Conservation (phyloP, 345 rosid genomes). For the Lepidium aucheri region DNA sequence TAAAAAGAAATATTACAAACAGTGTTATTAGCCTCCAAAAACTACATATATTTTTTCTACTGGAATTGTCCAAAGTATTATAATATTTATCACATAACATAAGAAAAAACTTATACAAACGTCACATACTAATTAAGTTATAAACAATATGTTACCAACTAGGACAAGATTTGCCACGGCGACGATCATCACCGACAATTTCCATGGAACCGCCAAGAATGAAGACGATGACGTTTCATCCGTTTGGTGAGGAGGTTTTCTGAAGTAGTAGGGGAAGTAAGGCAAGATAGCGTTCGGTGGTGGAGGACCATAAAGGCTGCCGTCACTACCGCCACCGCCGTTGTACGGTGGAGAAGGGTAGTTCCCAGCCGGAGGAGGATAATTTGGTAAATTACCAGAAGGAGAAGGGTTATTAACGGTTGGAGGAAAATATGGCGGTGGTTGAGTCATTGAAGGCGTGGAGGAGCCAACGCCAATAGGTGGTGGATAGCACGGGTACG, state of each 20-base stretch:
- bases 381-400: constrained; percentile 38
- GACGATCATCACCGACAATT: not conserved
- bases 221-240: constrained; percentile 37
- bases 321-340: not conserved
- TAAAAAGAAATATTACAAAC: not conserved
- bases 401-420: constrained; percentile 41
- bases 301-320: constrained; percentile 36
- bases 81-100: not conserved
- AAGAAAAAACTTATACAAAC: not conserved
- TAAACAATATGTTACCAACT: constrained; percentile 1
- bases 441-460: constrained; percentile 33
- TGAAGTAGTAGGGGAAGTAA: constrained; percentile 67
- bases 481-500: constrained; percentile 87
- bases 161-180: not conserved
- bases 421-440: constrained; percentile 44
- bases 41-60: not conserved
- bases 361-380: constrained; percentile 30
- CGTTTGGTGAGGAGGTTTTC: constrained; percentile 56
- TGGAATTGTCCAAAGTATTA: not conserved
- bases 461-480: constrained; percentile 42
- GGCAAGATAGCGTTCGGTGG: constrained; percentile 85
- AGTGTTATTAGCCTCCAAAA: not conserved
- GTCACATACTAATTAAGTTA: not conserved
- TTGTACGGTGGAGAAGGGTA: constrained; percentile 35
- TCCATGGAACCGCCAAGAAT: not conserved